Evolutionary conservation across 768 basidiomycete genomes (phyloP), one percentile per base, ranked within the genome.

Genomic region (Suillus brevipes): DNA sequence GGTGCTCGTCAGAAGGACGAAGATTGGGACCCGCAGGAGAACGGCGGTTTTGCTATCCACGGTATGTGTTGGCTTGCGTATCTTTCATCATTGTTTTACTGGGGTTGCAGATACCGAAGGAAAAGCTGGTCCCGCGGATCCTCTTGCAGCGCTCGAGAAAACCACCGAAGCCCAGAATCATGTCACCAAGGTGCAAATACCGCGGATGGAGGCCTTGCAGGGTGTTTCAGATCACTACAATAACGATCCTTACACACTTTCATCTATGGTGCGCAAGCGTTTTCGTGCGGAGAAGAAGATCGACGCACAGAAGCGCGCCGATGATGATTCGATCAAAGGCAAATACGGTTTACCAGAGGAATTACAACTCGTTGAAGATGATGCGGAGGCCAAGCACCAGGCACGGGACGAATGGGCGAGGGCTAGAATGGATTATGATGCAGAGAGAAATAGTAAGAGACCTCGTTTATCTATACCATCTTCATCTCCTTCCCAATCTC

Each of bases 11-110:
- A 92, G 74, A 96, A 99, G 76, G 91, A 94, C 61, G 92, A 97
- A 72, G 95, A 97, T 59, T 99, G 97, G 97, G 83, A 98, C 74
- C 96, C 97, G 1, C 95, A 91, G 74, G 95, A 97, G 77, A 93
- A 97, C 65, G 97, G 97, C 6, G 95, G 95, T 0, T 97, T 85
- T 70, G 94, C 94, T 50, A 82, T 94, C 25, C 91, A 95, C 71
- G 94, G 95, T 89, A 77, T 68, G 81, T 71, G 47, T 25, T 25
- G 16, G 49, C 6, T 52, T 14, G 47, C 40, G 6, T 34, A 14
- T 10, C 25, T 40, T 34, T 43, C 50, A 49, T 52, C 16, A 57
- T 20, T 28, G 8, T 14, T 57, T 66, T 12, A 64, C 64, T 61
- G 38, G 64, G 62, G 53, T 20, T 60, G 45, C 79, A 87, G 92